These are phyloP conservation scores for Emericellopsis terricola DNA, from an alignment of 495 filamentous ascomycete species.

Conservation along the genomic window DNA sequence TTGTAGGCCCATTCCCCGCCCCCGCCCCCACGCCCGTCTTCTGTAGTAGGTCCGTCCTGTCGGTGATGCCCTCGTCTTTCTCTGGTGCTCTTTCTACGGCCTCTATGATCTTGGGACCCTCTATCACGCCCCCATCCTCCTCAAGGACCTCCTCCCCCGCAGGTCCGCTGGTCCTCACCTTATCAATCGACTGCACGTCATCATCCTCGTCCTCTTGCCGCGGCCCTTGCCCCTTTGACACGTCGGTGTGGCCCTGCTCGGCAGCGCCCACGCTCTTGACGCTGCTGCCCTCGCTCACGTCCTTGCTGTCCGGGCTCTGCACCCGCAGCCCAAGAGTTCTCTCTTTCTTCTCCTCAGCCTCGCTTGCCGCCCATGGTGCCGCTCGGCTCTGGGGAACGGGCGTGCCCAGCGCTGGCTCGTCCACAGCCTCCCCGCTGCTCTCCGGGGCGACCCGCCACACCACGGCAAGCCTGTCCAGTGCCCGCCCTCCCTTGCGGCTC, in stretches of 20 bases:
- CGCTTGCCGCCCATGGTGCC: conserved; percentile 48
- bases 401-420: conserved; percentile 39
- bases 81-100: too few species aligned
- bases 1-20: too few species aligned
- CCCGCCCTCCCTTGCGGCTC: conserved; percentile 56
- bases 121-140: too few species aligned
- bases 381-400: conserved; percentile 46
- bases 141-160: too few species aligned
- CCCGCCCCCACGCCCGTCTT: too few species aligned
- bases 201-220: too few species aligned
- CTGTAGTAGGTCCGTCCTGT: too few species aligned
- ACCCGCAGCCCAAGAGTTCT: conserved; percentile 50
- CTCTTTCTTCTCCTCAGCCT: conserved; percentile 22
- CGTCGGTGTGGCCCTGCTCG: too few species aligned
- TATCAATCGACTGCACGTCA: not conserved
- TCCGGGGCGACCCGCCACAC: conserved; percentile 42
- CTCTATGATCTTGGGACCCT: too few species aligned
- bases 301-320: conserved; percentile 37
- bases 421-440: conserved; percentile 7
- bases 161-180: not conserved
- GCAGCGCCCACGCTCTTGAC: conserved; percentile 9
- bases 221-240: too few species aligned
- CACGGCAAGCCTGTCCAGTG: conserved; percentile 70
- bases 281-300: conserved; percentile 45
- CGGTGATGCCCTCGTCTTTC: too few species aligned